phyloP scores from a whole-genome alignment of 805 yeast genomes.

The Saturnispora diversa region DNA sequence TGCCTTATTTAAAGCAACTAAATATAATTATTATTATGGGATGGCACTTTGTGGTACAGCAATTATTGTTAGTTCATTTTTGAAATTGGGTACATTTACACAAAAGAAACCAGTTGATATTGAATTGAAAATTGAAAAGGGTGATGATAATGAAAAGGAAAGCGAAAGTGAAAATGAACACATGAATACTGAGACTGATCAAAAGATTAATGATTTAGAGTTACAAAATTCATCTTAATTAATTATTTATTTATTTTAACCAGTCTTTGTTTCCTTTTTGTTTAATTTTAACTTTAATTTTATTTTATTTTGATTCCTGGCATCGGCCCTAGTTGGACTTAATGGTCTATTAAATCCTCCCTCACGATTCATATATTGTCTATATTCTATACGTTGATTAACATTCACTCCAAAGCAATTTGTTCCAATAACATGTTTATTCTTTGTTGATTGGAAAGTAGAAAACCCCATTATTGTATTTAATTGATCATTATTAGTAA shows the following conservation, averaged over 20 bases:
- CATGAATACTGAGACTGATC: background rate
- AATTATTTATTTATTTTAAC: no score
- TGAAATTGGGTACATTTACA: conserved; percentile 33
- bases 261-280: no score
- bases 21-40: conserved; percentile 34
- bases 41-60: conserved; percentile 30
- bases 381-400: conserved; percentile 36
- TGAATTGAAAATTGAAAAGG: background rate
- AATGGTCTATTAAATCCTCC: conserved; percentile 50
- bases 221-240: background rate
- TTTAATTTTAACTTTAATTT: background rate
- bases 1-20: conserved; percentile 28
- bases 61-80: conserved; percentile 27
- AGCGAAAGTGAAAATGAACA: background rate
- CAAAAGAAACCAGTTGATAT: background rate
- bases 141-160: background rate
- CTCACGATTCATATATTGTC: conserved; percentile 53
- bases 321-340: conserved; percentile 33
- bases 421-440: conserved; percentile 45
- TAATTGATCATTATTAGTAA: background rate
- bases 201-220: background rate
- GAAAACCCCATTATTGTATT: conserved; percentile 48
- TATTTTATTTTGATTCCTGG: conserved; percentile 3
- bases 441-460: conserved; percentile 48
- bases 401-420: conserved; percentile 36